These are phyloP conservation scores for Magnolia kwangsiensis DNA, from an alignment of 164 flowering plant species.

Conservation along the genomic window DNA sequence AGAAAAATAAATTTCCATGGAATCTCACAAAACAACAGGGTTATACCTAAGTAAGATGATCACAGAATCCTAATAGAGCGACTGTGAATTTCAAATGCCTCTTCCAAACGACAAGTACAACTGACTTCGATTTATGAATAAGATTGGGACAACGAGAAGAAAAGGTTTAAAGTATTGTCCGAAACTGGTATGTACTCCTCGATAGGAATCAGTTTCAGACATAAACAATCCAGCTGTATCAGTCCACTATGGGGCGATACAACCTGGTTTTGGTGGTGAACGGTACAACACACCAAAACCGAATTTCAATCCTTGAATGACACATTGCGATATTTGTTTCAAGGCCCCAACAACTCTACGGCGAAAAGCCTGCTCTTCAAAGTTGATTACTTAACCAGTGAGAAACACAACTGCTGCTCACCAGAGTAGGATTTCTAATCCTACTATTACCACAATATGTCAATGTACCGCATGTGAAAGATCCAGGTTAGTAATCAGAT, in stretches of 20 bases:
- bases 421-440: too few relatives aligned
- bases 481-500: neutral
- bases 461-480: neutral
- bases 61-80: neutral
- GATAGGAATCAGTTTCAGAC: too few relatives aligned
- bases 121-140: too few relatives aligned
- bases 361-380: neutral
- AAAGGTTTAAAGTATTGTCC: neutral
- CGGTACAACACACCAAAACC: neutral
- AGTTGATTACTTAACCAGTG: too few relatives aligned
- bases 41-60: neutral
- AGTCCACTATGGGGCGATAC: too few relatives aligned
- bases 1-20: neutral
- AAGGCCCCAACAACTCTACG: neutral
- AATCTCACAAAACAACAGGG: neutral
- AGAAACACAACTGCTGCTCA: too few relatives aligned
- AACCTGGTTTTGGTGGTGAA: too few relatives aligned
- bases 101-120: neutral
- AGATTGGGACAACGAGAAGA: neutral
- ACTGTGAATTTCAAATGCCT: neutral
- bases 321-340: neutral
- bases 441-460: too few relatives aligned
- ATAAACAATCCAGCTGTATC: too few relatives aligned
- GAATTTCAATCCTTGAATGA: neutral
- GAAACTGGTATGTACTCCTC: neutral